Evolutionary conservation across 331 rosid genomes (phyloP), one percentile per base, ranked within the genome.

Genomic region (Acacia pycnantha): DNA sequence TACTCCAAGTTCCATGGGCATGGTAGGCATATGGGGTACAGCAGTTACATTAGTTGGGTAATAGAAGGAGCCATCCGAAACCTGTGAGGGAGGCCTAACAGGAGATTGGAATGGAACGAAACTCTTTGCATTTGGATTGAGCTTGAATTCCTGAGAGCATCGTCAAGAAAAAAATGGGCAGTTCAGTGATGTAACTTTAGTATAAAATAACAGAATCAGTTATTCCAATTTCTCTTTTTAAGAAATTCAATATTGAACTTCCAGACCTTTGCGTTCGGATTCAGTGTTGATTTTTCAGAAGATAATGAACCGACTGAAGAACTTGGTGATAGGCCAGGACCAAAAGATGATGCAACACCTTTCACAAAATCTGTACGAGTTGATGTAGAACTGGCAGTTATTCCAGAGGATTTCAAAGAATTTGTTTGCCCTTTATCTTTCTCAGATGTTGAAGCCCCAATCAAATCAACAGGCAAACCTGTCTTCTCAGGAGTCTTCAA

Each of bases 91-190:
- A 59, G 94, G 92, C 91, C 99, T 90, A 75, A 87, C 91, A 61
- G 95, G 92, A 29, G 88, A 11, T 84, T 86, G 93, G 47, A 92
- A 88, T 68, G 99, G 99, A 56, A 87, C 19, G 48, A 92, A 95
- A 88, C 94, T 93, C 95, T 92, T 95, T 12, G 99, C 99, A 86
- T 93, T 87, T 47, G 99, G 98, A 84, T 95, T 95, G 87, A 93
- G 88, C 84, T 81, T 95, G 86, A 95, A 95, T 77, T 95, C 99
- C 99, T 95, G 83, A 83, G 29, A 81, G 81, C 58, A 84, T 46
- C 22, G 58, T 48, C 14, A 40, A 62, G 47, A 22, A 58, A 53
- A 79, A 78, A 68, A 19, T 68, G 50, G 54, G 56, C 54, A 71
- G 51, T 48, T 73, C 81, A 73, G 66, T 26, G 41, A 87, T 69